Base-by-base conservation (phyloP, 108 stramenopile genomes). In the Cylindrotheca fusiformis region DNA sequence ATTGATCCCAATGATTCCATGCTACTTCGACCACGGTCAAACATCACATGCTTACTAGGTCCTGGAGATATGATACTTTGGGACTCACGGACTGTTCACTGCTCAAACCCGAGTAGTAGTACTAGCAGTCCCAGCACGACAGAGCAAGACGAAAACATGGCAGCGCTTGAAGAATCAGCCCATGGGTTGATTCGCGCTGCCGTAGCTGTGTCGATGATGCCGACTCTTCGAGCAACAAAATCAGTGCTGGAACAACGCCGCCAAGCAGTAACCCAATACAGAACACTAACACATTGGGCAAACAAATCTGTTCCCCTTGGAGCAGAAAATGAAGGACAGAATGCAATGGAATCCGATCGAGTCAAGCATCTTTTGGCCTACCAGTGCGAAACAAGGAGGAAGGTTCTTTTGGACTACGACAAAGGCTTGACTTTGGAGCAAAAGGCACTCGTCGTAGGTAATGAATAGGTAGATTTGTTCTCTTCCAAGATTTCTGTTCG, bases 261-360 rank as follows among this genome's bases (percentile, higher is more conserved):
- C 23, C 32, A 46, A 36, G 33, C 71, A 53, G 63, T 66, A 3
- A 20, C 31, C 20, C 28, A 45, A 46, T 22, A 23, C 18, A 19
- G 71, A 36, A 72, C 71, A 33, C 20, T 72, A 19, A 66, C 71
- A 32, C 71, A 72, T 47, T 72, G 71, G 71, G 56, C 48, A 6
- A 65, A 72, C 44, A 45, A 65, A 18, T 51, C 44, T 5, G 55
- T 55, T 21, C 71, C 71, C 0, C 36, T 72, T 30, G 71, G 71
- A 29, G 64, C 46, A 30, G 71, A 72, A 66, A 32, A 30, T 18
- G 8, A 24, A 18, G 55, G 58, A 19, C 26, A 14, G 14, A 41
- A 14, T 41, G 10, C 10, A 6, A 6, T 41, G 14, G 36, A 41
- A 41, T 6, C 6, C 6, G 10, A 14, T 41, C 36, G 36, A 41